Evolutionary conservation across 1,284 basidiomycete species (phyloP), one percentile per base, ranked within the genome.

Genomic region (Thecaphora frezii): DNA sequence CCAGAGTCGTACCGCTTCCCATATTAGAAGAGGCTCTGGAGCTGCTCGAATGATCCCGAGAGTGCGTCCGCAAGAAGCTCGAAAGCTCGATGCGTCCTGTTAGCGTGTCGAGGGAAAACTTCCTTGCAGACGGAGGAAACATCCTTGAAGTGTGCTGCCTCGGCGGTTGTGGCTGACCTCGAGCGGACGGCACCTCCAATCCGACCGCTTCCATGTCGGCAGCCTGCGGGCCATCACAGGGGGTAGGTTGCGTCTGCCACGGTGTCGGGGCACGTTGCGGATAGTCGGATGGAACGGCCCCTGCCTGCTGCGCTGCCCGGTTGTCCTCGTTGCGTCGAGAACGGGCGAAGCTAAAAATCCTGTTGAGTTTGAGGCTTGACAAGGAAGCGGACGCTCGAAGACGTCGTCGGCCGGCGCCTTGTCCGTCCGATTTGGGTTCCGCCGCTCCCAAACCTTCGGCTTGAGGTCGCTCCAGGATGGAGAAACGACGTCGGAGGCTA

Each of bases 311-410:
- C 33, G 8, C 13, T 36, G n/a, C 33, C 33, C 16, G 33, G 10
- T 9, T 18, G 12, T 7, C 33, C 33, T 36, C 33, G 33, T 16
- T 4, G 10, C 33, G 44, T 24, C 48, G 52, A 16, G 53, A 51
- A 50, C 61, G 56, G 1, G 61, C 56, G 46, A 64, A 64, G 42
- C 61, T 56, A 48, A 64, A 64, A 19, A 58, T 46, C 47, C 53
- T 64, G 48, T 55, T 58, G 24, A 64, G 38, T 46, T 56, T 64
- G 36, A 49, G 45, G 4, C 51, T 53, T 23, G 61, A 64, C 36
- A 53, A 58, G 0, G 55, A 55, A 13, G 61, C 44, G n/a, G n/a
- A n/a, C n/a, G n/a, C n/a, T n/a, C n/a, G n/a, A n/a, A n/a, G n/a
- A n/a, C n/a, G n/a, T n/a, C n/a, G n/a, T n/a, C n/a, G n/a, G n/a